Conservation (phyloP, 495 filamentous ascomycete species). For the Penicillium egyptiacum region DNA sequence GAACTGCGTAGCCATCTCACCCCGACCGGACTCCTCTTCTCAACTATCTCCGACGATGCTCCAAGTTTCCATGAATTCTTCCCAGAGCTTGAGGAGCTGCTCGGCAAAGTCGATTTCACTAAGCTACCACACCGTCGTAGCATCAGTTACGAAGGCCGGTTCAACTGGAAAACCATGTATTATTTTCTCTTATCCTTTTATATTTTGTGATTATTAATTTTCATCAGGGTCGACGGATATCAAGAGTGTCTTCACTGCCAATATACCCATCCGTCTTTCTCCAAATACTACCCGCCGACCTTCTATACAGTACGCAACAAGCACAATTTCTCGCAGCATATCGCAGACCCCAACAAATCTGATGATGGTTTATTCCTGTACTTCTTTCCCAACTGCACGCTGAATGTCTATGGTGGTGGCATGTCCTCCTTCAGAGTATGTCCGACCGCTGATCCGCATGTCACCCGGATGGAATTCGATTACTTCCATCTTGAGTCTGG, state of each 20-base stretch:
- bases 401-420: constrained; percentile 62
- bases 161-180: constrained; percentile 67
- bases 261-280: constrained; percentile 63
- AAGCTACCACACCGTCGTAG: constrained; percentile 55
- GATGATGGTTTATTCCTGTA: constrained; percentile 59
- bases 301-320: constrained; percentile 59
- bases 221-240: constrained; percentile 56
- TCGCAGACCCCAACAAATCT: constrained; percentile 56
- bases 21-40: constrained; percentile 54
- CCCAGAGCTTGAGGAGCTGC: constrained; percentile 51
- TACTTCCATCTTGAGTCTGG: constrained; percentile 57
- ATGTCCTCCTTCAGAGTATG: constrained; percentile 61
- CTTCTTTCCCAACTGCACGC: constrained; percentile 61
- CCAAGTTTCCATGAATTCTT: constrained; percentile 58
- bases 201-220: not conserved
- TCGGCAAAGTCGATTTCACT: constrained; percentile 57
- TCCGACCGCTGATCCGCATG: constrained; percentile 51
- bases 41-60: constrained; percentile 51
- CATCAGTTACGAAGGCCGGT: constrained; percentile 57
- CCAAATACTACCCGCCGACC: constrained; percentile 57
- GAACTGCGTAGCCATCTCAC: constrained; percentile 49
- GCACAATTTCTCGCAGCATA: constrained; percentile 58
- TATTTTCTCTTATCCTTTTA: not conserved
- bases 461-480: constrained; percentile 63
- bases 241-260: constrained; percentile 65